Conservation (phyloP, 768 basidiomycete species). For the Kwoniella europaea region DNA sequence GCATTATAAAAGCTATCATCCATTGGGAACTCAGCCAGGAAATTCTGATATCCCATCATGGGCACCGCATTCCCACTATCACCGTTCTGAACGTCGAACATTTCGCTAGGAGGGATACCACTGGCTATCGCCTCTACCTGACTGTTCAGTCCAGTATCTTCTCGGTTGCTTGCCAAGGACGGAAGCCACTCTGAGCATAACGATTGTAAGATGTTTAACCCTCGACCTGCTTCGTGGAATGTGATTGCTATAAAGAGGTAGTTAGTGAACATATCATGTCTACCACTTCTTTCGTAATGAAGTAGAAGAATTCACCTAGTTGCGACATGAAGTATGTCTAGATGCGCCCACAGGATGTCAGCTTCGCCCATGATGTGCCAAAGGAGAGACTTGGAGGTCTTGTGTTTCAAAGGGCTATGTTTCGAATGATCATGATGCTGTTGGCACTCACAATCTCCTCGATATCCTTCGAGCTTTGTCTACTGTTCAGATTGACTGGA, state of each 20-base stretch:
- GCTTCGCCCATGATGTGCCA: no score
- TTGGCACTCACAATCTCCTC: slow-evolving; percentile 3
- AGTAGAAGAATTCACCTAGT: neutral
- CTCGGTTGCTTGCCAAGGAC: neutral
- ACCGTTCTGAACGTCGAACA: neutral
- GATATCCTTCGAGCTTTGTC: neutral
- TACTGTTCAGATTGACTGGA: neutral
- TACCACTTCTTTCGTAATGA: neutral
- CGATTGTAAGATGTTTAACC: neutral
- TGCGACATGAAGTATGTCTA: slow-evolving; percentile 9
- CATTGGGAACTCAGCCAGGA: neutral
- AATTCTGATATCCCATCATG: slow-evolving; percentile 8
- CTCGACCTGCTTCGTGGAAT: neutral
- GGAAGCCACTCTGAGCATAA: slow-evolving; percentile 9
- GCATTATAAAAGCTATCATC: slow-evolving; percentile 8
- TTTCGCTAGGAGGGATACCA: no score
- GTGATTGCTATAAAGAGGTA: neutral
- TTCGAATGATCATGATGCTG: neutral
- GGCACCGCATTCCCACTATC: neutral
- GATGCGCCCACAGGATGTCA: no score
- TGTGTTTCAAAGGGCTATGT: no score
- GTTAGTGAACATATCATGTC: neutral
- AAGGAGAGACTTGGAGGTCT: no score
- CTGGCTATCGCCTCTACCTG: neutral
- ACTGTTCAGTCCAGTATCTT: neutral